Conservation (phyloP, 108 stramenopile genomes). For the Cylindrotheca closterium region DNA sequence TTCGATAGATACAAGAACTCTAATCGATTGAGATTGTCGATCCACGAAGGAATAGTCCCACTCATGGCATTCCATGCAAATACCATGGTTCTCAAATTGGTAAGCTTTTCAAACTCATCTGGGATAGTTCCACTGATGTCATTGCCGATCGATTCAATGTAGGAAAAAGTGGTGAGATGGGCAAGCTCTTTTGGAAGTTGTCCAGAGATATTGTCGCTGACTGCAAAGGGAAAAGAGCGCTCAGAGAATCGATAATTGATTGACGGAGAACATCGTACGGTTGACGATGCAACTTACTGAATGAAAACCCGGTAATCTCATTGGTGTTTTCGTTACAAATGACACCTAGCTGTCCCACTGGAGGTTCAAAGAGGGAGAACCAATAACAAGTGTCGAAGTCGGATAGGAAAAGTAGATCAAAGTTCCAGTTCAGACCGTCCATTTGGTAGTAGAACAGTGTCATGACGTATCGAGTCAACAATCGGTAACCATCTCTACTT, state of each 20-base stretch:
- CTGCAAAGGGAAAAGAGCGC: constrained; percentile 3
- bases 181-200: constrained; percentile 33
- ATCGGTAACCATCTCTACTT: constrained; percentile 23
- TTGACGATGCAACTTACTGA: constrained; percentile 22
- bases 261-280: background rate
- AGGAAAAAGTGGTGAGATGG: constrained; percentile 24
- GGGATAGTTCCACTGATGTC: constrained; percentile 36
- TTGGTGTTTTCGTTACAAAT: constrained; percentile 27
- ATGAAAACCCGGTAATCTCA: constrained; percentile 19
- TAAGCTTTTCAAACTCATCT: constrained; percentile 14
- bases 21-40: constrained; percentile 9
- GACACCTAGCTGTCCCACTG: constrained; percentile 21
- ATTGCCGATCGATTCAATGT: constrained; percentile 39
- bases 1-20: constrained; percentile 36
- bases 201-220: constrained; percentile 37
- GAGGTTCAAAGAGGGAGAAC: constrained; percentile 24
- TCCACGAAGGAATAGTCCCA: constrained; percentile 41
- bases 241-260: background rate
- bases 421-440: constrained; percentile 37
- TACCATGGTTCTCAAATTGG: constrained; percentile 18
- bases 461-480: constrained; percentile 44
- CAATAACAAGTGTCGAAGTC: constrained; percentile 32
- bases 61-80: constrained; percentile 24
- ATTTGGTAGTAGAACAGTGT: constrained; percentile 40
- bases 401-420: constrained; percentile 21